Conservation (phyloP, 2,329 filamentous ascomycete species). For the Aspergillus melleus region DNA sequence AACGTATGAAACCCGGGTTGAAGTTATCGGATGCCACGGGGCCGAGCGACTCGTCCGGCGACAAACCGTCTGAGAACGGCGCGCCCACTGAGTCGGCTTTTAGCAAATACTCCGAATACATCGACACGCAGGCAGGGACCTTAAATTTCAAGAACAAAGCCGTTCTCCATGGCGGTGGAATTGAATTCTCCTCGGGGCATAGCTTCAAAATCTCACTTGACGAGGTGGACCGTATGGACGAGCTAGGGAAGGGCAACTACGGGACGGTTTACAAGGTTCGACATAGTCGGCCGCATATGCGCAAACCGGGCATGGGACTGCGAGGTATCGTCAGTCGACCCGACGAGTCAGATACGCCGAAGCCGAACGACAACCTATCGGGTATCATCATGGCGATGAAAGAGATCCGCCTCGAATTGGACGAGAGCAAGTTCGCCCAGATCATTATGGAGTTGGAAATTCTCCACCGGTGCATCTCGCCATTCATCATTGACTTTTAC, state of each 20-base stretch:
- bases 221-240: conserved; percentile 88
- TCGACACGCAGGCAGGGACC: conserved; percentile 88
- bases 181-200: conserved; percentile 87
- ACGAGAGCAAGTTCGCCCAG: conserved; percentile 93
- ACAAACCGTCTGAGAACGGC: conserved; percentile 27
- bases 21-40: conserved; percentile 51
- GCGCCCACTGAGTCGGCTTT: conserved; percentile 54
- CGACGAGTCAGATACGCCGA: conserved; percentile 13
- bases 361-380: conserved; percentile 32
- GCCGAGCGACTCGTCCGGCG: conserved; percentile 49
- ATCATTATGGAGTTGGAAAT: conserved; percentile 98
- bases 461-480: conserved; percentile 88
- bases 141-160: conserved; percentile 93
- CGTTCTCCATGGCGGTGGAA: conserved; percentile 81
- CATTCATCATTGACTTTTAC: conserved; percentile 98
- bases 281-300: conserved; percentile 71
- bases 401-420: conserved; percentile 90
- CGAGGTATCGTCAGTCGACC: conserved; percentile 57
- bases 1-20: conserved; percentile 48
- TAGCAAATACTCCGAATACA: conserved; percentile 74
- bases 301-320: conserved; percentile 60
- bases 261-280: conserved; percentile 96
- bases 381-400: conserved; percentile 98
- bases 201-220: conserved; percentile 94
- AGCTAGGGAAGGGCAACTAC: conserved; percentile 97